Base-by-base conservation (phyloP, 1,139 yeast genomes). In the Lodderomyces oxycetoniae region DNA sequence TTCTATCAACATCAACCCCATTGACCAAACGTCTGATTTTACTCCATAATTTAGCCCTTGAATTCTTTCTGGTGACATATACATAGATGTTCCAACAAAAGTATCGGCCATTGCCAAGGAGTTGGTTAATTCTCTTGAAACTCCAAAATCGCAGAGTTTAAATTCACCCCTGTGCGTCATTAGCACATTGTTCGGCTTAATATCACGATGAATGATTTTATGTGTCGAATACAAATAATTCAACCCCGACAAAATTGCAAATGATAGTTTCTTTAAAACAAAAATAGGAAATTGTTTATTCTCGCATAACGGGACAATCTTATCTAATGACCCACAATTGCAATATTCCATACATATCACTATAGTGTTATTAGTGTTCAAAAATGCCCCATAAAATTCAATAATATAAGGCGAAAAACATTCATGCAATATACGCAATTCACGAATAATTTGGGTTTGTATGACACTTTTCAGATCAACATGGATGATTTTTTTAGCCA, bases 1-100 rank as follows among this genome's bases (percentile, higher is more conserved):
- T 55, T 91, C 97, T 33, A 87, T 77, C 32, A 91, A 67, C 79
- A 89, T 84, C 30, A 91, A 65, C 1, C 98, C 98, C 50, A 89
- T 65, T 1, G 96, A 87, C 98, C 98, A 91, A 10, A 91, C 91
- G 55, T 91, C 98, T 22, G 95, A 89, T 48, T 89, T 88, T 16
- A 89, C 84, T 5, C 95, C 84, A 57, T 91, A 91, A 11, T 81
- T 81, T 32, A 87, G 86, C 9, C 98, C 98, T 59, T 87, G 96
- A 37, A 91, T 91, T 44, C 98, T 73, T 52, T 91, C 98, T 0
- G 98, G 98, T 1, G 95, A 87, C 98, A 91, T 91, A 53, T 91
- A 91, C 2, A 95, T 87, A 1, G 96, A 87, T 1, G 98, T 91
- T 1, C 98, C 98, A 8, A 91, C 97, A 67, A 91, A 91, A 0